Base-by-base conservation (phyloP, 225 moss, liverwort and hornwort genomes). In the Physcomitrium patens region DNA sequence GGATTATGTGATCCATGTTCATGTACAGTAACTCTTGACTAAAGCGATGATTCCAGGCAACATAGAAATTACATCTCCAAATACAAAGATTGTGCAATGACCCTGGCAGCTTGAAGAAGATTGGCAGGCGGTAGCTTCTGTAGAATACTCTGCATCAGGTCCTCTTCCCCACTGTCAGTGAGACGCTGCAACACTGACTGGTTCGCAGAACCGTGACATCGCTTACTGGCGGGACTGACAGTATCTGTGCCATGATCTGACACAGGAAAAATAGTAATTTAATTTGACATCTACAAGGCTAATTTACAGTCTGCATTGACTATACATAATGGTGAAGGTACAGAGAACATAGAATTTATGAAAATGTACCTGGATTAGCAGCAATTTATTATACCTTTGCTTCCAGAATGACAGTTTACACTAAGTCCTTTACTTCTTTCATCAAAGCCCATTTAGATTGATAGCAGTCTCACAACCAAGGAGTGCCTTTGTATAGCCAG, bases 401-500 rank as follows among this genome's bases (percentile, higher is more conserved):
- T 42, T 67, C 49, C 53, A 55, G 43, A 26, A 68, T 77, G 59
- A 65, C 64, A 79, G 49, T 65, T 55, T 43, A 59, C 48, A 70
- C 63, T 68, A 48, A 68, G 68, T 44, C 72, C 60, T 79, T 74
- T 82, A 53, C 60, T 63, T 14, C 73, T 73, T 56, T 67, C 67
- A 48, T 72, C 55, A 51, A 53, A 44, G 75, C 52, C 45, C 77
- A 60, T 53, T 81, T 84, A 12, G 81, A 67, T 63, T 79, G 70
- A 37, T 66, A 77, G 60, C 73, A 79, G 31, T 48, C 79, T 53
- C 84, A 79, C 73, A 87, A 57, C 87, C 81, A 87, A 3, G 87
- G 87, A n/a, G 84, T 81, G 81, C 84, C 81, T 73, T 81, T 79
- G 76, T 87, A 87, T 61, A 87, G 60, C 84, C 84, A 84, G 57